phyloP scores from a whole-genome alignment of 345 rosid genomes.

The Pugionium dolabratum region DNA sequence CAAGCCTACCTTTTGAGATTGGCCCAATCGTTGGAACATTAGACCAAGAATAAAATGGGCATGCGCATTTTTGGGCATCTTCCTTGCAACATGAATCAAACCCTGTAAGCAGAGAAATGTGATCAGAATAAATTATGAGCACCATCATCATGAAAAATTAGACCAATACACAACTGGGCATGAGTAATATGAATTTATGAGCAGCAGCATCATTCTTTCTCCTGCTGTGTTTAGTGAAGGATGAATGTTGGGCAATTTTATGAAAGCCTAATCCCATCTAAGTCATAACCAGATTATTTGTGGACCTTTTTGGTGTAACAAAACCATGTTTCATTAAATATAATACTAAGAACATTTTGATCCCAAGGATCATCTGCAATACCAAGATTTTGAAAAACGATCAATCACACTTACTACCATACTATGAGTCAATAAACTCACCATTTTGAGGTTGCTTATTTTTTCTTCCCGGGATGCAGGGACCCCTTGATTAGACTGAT shows the following conservation, averaged over 20 bases:
- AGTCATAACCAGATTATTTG: constrained; percentile 3
- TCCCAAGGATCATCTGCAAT: neutral
- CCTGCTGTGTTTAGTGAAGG: neutral
- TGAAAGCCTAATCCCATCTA: constrained; percentile 1
- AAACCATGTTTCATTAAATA: neutral
- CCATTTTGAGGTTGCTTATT: constrained; percentile 96
- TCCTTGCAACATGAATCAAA: constrained; percentile 86
- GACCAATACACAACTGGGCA: constrained; percentile 6
- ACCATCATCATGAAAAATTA: constrained; percentile 8
- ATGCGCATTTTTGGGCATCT: constrained; percentile 98
- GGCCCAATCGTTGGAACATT: constrained; percentile 91
- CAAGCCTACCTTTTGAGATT: constrained; percentile 78
- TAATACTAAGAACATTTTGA: neutral
- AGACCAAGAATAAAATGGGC: constrained; percentile 93
- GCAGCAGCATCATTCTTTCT: constrained; percentile 3
- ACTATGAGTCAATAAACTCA: constrained; percentile 41
- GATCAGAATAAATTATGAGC: neutral
- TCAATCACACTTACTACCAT: neutral
- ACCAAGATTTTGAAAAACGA: neutral
- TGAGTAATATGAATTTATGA: neutral
- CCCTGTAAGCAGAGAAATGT: constrained; percentile 53
- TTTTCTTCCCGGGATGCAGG: constrained; percentile 85
- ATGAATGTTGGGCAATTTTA: neutral
- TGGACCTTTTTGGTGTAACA: neutral
- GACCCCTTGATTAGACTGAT: constrained; percentile 65